Evolutionary conservation across 139 green algal species (phyloP), one percentile per base, ranked within the genome.

Genomic region (Haematococcus sp.): DNA sequence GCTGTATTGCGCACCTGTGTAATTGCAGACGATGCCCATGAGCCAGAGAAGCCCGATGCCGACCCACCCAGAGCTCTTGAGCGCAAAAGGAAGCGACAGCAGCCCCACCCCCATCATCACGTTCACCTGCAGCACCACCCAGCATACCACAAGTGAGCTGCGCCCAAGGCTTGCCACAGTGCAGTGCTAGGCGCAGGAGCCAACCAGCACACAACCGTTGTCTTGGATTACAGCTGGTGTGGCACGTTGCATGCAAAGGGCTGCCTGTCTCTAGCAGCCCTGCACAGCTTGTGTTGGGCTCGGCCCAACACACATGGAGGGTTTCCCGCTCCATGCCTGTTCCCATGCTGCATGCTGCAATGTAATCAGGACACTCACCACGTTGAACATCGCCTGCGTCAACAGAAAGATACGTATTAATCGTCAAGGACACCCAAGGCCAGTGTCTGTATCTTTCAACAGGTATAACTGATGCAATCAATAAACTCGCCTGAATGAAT

Each of bases 41-140:
- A 89, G 34, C 67, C 59, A 81, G 17, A 93, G 77, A 46, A 92
- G 69, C 25, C 44, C 35, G 11, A 93, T 51, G 4, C 80, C 81
- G 0, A 83, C 68, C 88, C 88, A 93, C 3, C 88, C 88, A 9
- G 77, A 83, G 27, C 85, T 70, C 68, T 85, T 86, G 25, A 91
- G 66, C 5, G 86, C 82, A 55, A 82, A 91, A 0, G 88, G 88
- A 22, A 93, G 73, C 5, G 85, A 86, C 25, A 93, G 78, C 30
- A 91, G 73, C 19, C 88, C 88, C 0, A 91, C 87, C 32, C 88
- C 88, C 77, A 93, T 83, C 33, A 93, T 77, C 16, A 93, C 88
- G 61, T 93, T 93, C 3, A 90, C 40, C 64, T 73, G 67, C 28
- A 27, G 23, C 22, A 31, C 15, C 54, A 70, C 5, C 54, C 22